Evolutionary conservation across 805 yeast species (phyloP), one percentile per base, ranked within the genome.

Genomic region (Peterozyma xylosa): DNA sequence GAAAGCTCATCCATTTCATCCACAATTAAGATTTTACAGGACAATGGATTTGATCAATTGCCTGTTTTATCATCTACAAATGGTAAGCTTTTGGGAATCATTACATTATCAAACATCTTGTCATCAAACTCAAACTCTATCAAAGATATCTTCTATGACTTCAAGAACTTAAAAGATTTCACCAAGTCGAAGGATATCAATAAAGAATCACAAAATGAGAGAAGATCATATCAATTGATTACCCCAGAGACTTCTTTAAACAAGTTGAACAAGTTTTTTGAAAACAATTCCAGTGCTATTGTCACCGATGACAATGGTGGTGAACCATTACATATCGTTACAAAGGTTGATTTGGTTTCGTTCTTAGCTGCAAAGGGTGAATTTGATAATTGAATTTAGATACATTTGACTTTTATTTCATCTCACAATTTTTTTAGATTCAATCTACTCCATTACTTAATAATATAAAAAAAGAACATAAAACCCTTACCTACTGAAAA

Each of bases 21-120:
- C 48, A 89, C 87, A 33, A 78, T 86, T 57, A 76, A 79, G 53
- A 70, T 84, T 46, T 68, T 86, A 59, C 84, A 81, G 54, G 73
- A 76, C 43, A 82, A 86, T 57, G 89, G 88, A 1, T 86, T 86
- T 54, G 96, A 86, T 60, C 96, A 86, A 64, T 68, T 86, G 53
- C 95, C 96, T 16, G 95, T 86, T 2, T 72, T 85, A 51, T 71
- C 68, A 50, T 50, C 55, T 13, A 54, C 67, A 38, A 66, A 70
- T 30, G 84, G 82, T 30, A 78, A 81, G 52, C 71, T 86, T 50
- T 69, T 81, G 47, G 96, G 96, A 41, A 68, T 86, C 50, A 80
- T 85, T 34, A 86, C 95, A 3, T 68, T 86, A 49, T 84, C 91
- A 13, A 78, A 78, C 57, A 68, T 86, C 51, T 69, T 86, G 57